Conservation (phyloP, 78 protist species). For the Dictyostelium brefeldianum region DNA sequence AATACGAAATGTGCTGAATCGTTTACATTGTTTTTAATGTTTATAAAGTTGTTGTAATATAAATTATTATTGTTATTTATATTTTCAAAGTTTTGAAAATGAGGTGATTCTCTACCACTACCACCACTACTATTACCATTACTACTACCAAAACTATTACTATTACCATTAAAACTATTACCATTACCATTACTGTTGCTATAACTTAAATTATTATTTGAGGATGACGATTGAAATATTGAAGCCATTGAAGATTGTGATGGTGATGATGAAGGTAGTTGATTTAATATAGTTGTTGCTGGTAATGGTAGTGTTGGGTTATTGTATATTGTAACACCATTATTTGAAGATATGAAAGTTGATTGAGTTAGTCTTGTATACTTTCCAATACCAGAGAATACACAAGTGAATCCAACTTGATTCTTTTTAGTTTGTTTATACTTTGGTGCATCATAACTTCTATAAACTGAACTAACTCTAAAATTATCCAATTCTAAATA, state of each 20-base stretch:
- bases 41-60: neutral
- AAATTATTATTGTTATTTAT: conserved; percentile 1
- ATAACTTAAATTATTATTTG: neutral
- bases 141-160: neutral
- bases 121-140: neutral
- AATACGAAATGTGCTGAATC: conserved; percentile 41
- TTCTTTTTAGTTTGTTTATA: neutral
- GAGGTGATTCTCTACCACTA: neutral
- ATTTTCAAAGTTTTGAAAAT: neutral
- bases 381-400: conserved; percentile 48
- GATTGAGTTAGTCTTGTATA: conserved; percentile 12
- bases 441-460: conserved; percentile 19
- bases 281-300: neutral
- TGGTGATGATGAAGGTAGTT: neutral
- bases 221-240: neutral
- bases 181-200: neutral
- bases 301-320: neutral
- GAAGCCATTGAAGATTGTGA: neutral
- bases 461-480: conserved; percentile 32
- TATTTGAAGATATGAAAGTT: neutral
- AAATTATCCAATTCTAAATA: conserved; percentile 31
- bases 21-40: conserved; percentile 3
- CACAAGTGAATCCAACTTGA: conserved; percentile 7
- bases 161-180: neutral
- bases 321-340: neutral